These are phyloP conservation scores for Leishmania tropica DNA, from an alignment of 208 protist species.

Conservation along the genomic window DNA sequence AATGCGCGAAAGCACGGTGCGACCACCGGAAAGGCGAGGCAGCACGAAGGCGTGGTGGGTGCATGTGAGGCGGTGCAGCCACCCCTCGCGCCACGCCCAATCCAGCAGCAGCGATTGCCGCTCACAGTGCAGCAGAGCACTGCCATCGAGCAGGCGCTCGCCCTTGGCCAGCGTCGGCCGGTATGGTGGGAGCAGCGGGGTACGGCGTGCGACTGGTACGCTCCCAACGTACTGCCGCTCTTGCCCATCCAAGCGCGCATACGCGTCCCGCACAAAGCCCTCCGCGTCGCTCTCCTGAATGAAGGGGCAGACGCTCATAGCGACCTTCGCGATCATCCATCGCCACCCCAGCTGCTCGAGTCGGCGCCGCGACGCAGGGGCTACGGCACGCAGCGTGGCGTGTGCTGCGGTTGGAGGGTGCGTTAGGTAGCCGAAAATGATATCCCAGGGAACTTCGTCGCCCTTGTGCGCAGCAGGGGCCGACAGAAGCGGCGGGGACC, in stretches of 20 bases:
- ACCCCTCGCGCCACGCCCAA: constrained; percentile 32
- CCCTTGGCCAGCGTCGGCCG: neutral
- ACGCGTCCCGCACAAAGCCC: constrained; percentile 25
- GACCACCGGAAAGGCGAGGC: constrained; percentile 1
- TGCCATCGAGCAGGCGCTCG: constrained; percentile 14
- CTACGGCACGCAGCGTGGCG: constrained; percentile 20
- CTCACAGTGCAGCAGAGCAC: constrained; percentile 32
- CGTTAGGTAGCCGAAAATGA: constrained; percentile 11
- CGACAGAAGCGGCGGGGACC: neutral
- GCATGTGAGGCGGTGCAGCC: constrained; percentile 14
- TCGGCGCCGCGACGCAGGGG: constrained; percentile 16
- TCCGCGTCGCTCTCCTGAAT: constrained; percentile 17
- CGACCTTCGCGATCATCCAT: constrained; percentile 19
- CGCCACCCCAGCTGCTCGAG: constrained; percentile 26
- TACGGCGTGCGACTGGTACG: constrained; percentile 32
- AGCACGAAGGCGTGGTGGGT: constrained; percentile 8
- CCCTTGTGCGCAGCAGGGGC: neutral
- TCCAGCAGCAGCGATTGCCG: constrained; percentile 45
- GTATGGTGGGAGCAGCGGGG: neutral
- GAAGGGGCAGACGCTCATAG: constrained; percentile 16
- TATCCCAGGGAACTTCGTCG: constrained; percentile 13
- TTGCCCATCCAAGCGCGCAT: constrained; percentile 30
- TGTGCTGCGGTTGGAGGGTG: neutral
- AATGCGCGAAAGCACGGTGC: constrained; percentile 8
- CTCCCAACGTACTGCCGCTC: constrained; percentile 31